Conservation (phyloP, 805 yeast genomes). For the Candida glaebosa region DNA sequence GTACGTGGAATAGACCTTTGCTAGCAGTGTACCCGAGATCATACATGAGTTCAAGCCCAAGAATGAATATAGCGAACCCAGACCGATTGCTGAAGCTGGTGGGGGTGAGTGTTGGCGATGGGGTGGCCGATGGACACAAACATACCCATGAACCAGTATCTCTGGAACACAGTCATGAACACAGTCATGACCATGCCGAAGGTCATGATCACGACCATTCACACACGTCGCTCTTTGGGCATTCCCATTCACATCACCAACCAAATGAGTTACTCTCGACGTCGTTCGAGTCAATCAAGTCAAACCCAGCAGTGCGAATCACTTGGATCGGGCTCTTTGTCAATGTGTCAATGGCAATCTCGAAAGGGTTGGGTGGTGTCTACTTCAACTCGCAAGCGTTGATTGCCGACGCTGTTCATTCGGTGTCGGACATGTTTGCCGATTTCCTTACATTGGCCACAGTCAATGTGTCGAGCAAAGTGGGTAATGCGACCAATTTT, state of each 20-base stretch:
- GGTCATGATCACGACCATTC: constrained; percentile 3
- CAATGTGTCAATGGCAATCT: constrained; percentile 80
- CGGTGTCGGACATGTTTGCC: constrained; percentile 83
- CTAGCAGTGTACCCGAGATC: not conserved
- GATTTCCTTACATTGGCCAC: constrained; percentile 88
- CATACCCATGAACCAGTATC: constrained; percentile 2
- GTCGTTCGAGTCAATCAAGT: constrained; percentile 20
- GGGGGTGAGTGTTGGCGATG: not conserved
- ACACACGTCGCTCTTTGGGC: constrained; percentile 15
- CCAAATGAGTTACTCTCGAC: constrained; percentile 40
- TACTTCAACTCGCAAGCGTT: constrained; percentile 93
- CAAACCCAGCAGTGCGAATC: constrained; percentile 85
- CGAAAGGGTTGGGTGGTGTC: constrained; percentile 86
- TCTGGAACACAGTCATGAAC: constrained; percentile 3
- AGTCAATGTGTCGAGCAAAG: constrained; percentile 66
- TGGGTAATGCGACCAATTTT: constrained; percentile 54
- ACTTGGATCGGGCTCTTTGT: constrained; percentile 88
- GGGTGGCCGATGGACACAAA: not conserved
- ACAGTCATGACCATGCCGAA: constrained; percentile 7
- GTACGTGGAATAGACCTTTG: not conserved
- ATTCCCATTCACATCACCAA: constrained; percentile 44
- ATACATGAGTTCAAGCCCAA: not conserved
- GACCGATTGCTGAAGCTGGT: not conserved
- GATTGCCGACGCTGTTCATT: constrained; percentile 92
- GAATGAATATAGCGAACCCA: not conserved